phyloP scores from a whole-genome alignment of 192 early-diverging fungal genomes.

The Pilobolus umbonatus region DNA sequence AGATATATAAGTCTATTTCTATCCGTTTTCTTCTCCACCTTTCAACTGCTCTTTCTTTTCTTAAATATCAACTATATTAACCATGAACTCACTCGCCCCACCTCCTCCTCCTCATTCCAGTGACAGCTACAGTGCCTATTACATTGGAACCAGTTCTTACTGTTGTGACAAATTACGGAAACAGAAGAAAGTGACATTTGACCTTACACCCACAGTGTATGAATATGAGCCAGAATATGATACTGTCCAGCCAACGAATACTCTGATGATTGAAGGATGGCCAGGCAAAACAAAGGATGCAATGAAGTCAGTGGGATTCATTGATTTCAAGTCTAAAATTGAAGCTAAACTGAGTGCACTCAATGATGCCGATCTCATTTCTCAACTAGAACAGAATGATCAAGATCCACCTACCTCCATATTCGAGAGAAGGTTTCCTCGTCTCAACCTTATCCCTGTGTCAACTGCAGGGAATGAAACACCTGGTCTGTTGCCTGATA shows the following conservation, averaged over 20 bases:
- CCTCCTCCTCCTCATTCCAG: no score
- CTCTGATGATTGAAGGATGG: constrained; percentile 5
- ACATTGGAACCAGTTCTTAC: no score
- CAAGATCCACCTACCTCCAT: background rate
- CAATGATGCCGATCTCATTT: background rate
- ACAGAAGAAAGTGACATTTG: background rate
- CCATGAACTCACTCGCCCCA: no score
- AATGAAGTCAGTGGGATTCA: background rate
- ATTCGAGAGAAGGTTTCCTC: no score
- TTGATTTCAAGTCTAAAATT: constrained; percentile 13
- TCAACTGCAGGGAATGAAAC: background rate
- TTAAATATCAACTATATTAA: no score
- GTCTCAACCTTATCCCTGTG: constrained; percentile 9
- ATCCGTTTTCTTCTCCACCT: no score
- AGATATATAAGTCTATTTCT: no score
- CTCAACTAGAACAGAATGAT: background rate
- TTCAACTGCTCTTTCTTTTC: no score
- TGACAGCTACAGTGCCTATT: no score
- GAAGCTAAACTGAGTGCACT: constrained; percentile 7
- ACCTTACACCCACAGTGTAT: constrained; percentile 8
- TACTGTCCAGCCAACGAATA: background rate
- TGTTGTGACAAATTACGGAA: background rate
- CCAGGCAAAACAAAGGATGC: constrained; percentile 5
- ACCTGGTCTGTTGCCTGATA: constrained; percentile 1
- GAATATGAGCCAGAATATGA: constrained; percentile 17